These are phyloP conservation scores for Sicyos edulis DNA, from an alignment of 306 rosid genomes.

Conservation along the genomic window DNA sequence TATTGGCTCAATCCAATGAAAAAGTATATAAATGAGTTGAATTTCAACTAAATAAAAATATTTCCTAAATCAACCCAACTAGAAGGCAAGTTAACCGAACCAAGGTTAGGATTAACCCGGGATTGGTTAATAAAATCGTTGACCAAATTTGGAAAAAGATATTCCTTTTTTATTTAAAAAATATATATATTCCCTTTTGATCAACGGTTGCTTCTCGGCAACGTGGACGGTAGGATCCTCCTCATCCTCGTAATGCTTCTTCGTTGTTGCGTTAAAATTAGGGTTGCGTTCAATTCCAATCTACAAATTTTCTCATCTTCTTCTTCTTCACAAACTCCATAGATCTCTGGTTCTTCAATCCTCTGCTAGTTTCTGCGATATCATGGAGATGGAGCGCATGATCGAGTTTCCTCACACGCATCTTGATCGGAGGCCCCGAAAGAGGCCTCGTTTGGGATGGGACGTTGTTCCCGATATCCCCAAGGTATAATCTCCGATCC, in stretches of 20 bases:
- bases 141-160: constrained; percentile 7
- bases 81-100: constrained; percentile 7
- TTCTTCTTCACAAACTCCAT: background rate
- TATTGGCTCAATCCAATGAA: no score
- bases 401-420: constrained; percentile 71
- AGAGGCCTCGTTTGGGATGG: constrained; percentile 96
- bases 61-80: no score
- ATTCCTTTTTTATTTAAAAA: background rate
- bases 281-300: constrained; percentile 26
- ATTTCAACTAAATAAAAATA: no score
- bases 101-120: background rate
- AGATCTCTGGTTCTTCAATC: background rate
- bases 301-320: background rate
- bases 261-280: constrained; percentile 42
- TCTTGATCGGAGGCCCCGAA: constrained; percentile 88
- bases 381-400: constrained; percentile 89
- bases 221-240: constrained; percentile 59
- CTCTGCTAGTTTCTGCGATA: background rate
- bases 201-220: background rate
- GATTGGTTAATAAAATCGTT: constrained; percentile 3
- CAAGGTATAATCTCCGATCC: constrained; percentile 47
- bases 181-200: background rate
- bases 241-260: constrained; percentile 19
- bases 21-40: no score
- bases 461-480: constrained; percentile 66